Evolutionary conservation across 2,329 filamentous ascomycete species (phyloP).

Genomic region (Pyrenophora graminea): DNA sequence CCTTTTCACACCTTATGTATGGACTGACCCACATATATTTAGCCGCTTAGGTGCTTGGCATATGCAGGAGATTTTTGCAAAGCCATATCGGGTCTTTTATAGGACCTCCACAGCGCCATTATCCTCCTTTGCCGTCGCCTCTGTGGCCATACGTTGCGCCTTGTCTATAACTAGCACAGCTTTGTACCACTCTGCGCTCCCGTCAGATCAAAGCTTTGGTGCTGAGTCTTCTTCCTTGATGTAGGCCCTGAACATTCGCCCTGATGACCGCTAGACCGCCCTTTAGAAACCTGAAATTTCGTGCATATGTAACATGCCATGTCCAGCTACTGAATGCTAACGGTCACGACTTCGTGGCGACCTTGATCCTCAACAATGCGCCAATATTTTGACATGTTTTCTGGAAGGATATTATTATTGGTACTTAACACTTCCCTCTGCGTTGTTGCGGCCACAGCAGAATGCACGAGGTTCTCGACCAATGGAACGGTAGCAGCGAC

Average conservation of each 20-base stretch:
- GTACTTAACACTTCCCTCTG: neutral
- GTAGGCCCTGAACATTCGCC: neutral
- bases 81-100: too few species aligned
- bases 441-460: neutral
- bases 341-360: neutral
- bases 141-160: too few species aligned
- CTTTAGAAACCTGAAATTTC: neutral
- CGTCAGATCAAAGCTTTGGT: neutral
- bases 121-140: too few species aligned
- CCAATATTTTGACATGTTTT: neutral
- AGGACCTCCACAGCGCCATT: too few species aligned
- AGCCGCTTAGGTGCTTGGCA: neutral
- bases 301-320: neutral
- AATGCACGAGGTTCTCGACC: slow-evolving; percentile 17
- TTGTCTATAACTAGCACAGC: neutral
- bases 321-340: neutral
- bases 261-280: neutral
- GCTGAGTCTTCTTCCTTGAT: neutral
- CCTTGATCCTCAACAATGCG: neutral
- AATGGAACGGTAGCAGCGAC: slow-evolving; percentile 12
- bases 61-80: neutral
- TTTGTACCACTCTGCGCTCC: neutral
- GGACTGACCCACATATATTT: too few species aligned
- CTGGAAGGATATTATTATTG: neutral
- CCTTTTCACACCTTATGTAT: too few species aligned